Evolutionary conservation across 139 green algal genomes (phyloP).

Genomic region (Chlorella sp.): DNA sequence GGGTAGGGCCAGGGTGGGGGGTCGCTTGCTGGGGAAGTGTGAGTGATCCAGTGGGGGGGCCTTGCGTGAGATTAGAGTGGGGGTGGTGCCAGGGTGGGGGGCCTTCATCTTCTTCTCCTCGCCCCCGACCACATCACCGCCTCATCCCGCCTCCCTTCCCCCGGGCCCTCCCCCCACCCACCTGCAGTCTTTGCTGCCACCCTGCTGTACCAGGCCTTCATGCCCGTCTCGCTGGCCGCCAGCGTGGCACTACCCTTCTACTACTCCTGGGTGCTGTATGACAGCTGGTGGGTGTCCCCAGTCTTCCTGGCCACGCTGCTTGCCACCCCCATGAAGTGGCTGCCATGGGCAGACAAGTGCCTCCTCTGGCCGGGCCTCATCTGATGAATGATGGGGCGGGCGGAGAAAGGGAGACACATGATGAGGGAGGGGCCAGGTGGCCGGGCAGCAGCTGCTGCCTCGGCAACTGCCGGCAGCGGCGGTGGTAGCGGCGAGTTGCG

Average conservation of each 20-base stretch:
- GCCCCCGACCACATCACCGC: too few species aligned
- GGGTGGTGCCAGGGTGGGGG: background rate
- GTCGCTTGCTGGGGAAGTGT: too few species aligned
- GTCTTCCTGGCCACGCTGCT: slow-evolving; percentile 45
- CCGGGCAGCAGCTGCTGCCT: too few species aligned
- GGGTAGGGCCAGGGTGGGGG: background rate
- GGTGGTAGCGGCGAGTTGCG: too few species aligned
- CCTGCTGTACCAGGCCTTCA: slow-evolving; percentile 44
- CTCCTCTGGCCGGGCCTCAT: slow-evolving; percentile 53
- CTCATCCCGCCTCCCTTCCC: too few species aligned
- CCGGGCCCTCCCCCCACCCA: background rate
- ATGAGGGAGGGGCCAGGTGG: too few species aligned
- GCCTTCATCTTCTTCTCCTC: too few species aligned
- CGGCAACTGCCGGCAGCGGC: too few species aligned
- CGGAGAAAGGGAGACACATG: too few species aligned
- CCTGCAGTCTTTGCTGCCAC: slow-evolving; percentile 37
- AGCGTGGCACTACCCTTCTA: slow-evolving; percentile 40
- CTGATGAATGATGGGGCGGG: background rate
- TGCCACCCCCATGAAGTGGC: slow-evolving; percentile 49
- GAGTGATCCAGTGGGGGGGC: too few species aligned
- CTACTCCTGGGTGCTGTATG: slow-evolving; percentile 46
- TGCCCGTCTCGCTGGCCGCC: slow-evolving; percentile 37
- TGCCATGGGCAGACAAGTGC: slow-evolving; percentile 28
- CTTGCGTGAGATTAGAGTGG: background rate
- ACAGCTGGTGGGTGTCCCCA: slow-evolving; percentile 38